A percentile compares a stretch with the other conserved stretches of the same genome.
Conservation (phyloP, 1,284 basidiomycete genomes). For the Blastosporella zonata region DNA sequence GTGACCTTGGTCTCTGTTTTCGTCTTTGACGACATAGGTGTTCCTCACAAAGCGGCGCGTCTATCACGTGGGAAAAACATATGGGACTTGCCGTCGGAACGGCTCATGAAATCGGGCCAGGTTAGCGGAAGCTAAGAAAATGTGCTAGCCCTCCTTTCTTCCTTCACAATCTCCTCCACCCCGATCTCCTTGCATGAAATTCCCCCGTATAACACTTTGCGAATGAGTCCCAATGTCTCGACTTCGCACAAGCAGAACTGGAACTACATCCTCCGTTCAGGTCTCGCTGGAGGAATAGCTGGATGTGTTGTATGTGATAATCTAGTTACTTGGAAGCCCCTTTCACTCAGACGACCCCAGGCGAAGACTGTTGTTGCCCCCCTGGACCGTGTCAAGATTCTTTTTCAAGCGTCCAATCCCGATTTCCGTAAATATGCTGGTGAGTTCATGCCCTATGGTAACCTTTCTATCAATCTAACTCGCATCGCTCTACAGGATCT, state of each 20-base stretch:
- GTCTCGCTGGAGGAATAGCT: conserved; percentile 89
- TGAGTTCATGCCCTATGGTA: conserved; percentile 29
- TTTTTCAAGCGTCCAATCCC: conserved; percentile 96
- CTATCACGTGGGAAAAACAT: conserved; percentile 1
- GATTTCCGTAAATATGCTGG: conserved; percentile 95
- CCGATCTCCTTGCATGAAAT: conserved; percentile 21
- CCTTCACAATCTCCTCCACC: background rate
- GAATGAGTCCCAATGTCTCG: conserved; percentile 65
- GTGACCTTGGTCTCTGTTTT: conserved; percentile 57
- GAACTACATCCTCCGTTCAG: conserved; percentile 77
- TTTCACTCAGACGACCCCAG: conserved; percentile 37
- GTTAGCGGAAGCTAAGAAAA: conserved; percentile 12
- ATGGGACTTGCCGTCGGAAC: conserved; percentile 17
- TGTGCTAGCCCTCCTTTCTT: background rate
- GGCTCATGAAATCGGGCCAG: conserved; percentile 14
- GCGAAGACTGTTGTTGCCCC: conserved; percentile 98
- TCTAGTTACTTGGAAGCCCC: conserved; percentile 15
- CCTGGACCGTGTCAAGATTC: conserved; percentile 96
- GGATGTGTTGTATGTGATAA: conserved; percentile 80
- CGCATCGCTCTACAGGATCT: conserved; percentile 47
- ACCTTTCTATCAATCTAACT: background rate
- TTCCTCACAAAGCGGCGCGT: background rate
- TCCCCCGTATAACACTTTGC: conserved; percentile 24
- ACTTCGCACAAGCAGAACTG: conserved; percentile 62
- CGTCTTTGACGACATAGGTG: conserved; percentile 36